phyloP scores from a whole-genome alignment of 2,329 filamentous ascomycete species.

The Penicillium sp. region DNA sequence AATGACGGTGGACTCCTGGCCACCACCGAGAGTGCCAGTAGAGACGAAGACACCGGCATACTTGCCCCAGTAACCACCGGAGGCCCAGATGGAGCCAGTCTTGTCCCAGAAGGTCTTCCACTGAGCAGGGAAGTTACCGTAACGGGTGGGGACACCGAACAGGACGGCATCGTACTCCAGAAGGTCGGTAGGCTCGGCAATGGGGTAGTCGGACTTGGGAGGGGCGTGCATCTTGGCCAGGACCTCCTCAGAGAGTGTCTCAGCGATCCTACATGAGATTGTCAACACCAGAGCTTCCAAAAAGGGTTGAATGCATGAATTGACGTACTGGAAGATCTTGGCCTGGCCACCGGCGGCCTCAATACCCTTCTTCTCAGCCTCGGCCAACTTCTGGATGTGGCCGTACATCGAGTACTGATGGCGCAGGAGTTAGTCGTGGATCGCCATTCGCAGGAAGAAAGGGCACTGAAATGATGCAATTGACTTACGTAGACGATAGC shows the following conservation, averaged over 20 bases:
- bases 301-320: background rate
- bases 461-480: conserved; percentile 15
- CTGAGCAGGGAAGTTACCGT: conserved; percentile 95
- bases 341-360: conserved; percentile 79
- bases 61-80: conserved; percentile 80
- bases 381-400: conserved; percentile 80
- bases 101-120: conserved; percentile 88
- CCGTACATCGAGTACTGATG: conserved; percentile 88
- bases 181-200: conserved; percentile 64
- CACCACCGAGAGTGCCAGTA: conserved; percentile 81
- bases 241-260: conserved; percentile 84
- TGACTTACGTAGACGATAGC: conserved; percentile 82
- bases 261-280: conserved; percentile 60
- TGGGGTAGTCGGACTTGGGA: conserved; percentile 67
- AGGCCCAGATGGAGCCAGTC: conserved; percentile 80
- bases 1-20: conserved; percentile 87
- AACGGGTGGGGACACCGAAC: conserved; percentile 92
- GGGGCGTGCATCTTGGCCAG: conserved; percentile 90
- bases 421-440: background rate
- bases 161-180: conserved; percentile 84
- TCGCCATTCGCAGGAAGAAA: background rate
- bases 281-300: conserved; percentile 12
- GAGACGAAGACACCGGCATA: conserved; percentile 88
- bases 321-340: conserved; percentile 75
- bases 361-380: conserved; percentile 89